Conservation (phyloP, 2,329 filamentous ascomycete genomes). For the Trichothecium roseum region DNA sequence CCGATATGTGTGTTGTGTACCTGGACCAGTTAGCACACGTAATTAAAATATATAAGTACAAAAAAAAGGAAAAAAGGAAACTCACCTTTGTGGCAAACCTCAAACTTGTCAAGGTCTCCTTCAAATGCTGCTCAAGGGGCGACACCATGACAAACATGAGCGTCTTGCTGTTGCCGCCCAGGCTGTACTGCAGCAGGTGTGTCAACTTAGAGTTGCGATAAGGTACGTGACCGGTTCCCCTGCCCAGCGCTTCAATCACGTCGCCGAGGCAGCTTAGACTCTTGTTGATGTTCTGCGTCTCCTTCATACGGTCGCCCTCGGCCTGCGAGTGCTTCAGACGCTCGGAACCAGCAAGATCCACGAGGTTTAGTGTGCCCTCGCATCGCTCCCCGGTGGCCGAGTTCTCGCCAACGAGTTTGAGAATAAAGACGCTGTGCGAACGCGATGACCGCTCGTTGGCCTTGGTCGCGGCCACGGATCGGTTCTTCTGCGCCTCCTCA, state of each 20-base stretch:
- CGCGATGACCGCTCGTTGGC: slow-evolving; percentile 91
- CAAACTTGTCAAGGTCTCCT: slow-evolving; percentile 88
- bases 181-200: slow-evolving; percentile 85
- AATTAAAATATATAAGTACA: neutral
- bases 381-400: slow-evolving; percentile 68
- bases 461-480: slow-evolving; percentile 92
- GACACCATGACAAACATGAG: slow-evolving; percentile 99
- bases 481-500: slow-evolving; percentile 69
- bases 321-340: slow-evolving; percentile 78
- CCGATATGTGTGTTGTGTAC: slow-evolving; percentile 88
- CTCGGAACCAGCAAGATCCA: slow-evolving; percentile 91
- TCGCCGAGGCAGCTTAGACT: slow-evolving; percentile 85
- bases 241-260: slow-evolving; percentile 86
- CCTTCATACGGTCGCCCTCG: slow-evolving; percentile 77
- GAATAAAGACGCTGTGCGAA: slow-evolving; percentile 91
- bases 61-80: slow-evolving; percentile 3
- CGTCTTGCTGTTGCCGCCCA: slow-evolving; percentile 93
- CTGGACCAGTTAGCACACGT: slow-evolving; percentile 22
- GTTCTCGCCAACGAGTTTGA: slow-evolving; percentile 68
- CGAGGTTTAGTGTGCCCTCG: slow-evolving; percentile 89
- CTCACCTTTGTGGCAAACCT: slow-evolving; percentile 89
- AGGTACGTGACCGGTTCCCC: slow-evolving; percentile 74
- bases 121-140: slow-evolving; percentile 79
- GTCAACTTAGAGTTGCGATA: slow-evolving; percentile 97
- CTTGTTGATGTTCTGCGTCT: slow-evolving; percentile 97